Evolutionary conservation across 345 rosid species (phyloP), one percentile per base, ranked within the genome.

Genomic region (Brassica cretica): DNA sequence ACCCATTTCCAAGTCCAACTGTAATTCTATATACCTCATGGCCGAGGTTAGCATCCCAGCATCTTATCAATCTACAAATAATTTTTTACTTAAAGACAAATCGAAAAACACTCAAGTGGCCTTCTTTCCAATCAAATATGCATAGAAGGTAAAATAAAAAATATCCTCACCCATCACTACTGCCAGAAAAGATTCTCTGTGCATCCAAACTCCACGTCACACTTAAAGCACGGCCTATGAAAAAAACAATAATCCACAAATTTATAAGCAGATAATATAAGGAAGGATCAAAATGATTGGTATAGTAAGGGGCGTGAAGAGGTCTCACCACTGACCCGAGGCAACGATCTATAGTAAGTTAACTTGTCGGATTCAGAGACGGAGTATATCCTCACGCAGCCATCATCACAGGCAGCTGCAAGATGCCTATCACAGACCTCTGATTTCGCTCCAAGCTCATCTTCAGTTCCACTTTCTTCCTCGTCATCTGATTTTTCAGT

Each of bases 301-400:
- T 24, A 24, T 27, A 29, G 19, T 41, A 67, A 65, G 18, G 27
- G 33, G 70, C 86, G 76, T 63, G 21, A 46, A 78, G 88, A 78
- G 35, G 68, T 84, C 99, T 95, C 92, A 95, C 97, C 99, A 81
- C 90, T 87, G 89, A 93, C 96, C 88, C 99, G 87, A 68, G 98
- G 97, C 84, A 95, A 82, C 1, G 93, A 84, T 85, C 86, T 91
- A 72, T 77, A 78, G 81, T 91, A 90, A 1, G 81, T 79, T 62
- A 93, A 84, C 67, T 83, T 85, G 77, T 88, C 82, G 44, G 83
- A 81, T 27, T 84, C 89, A 44, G 93, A 78, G 74, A 93, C 74
- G 69, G 70, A 73, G 64, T 87, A 95, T 62, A 93, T 73, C 73
- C 93, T 84, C 64, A 95, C 90, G 59, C 91, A 89, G 10, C 99